Evolutionary conservation across 768 basidiomycete genomes (phyloP).

Genomic region (Kwoniella mangroviensis): DNA sequence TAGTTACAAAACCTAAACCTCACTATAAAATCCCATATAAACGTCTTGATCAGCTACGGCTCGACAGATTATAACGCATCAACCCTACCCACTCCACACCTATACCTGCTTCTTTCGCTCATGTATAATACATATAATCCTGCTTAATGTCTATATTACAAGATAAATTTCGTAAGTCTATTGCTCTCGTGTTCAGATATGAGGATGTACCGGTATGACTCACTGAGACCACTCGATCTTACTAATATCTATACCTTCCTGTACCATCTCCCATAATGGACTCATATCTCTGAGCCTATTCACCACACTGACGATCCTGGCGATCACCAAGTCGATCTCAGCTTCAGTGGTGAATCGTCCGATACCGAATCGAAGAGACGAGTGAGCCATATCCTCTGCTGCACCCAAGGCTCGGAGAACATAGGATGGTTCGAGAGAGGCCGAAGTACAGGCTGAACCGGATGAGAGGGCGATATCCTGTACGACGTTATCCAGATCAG

Average conservation of each 20-base stretch:
- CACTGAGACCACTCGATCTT: slow-evolving; percentile 79
- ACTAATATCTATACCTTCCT: slow-evolving; percentile 95
- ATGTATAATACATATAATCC: neutral
- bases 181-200: too few relatives aligned
- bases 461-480: slow-evolving; percentile 97
- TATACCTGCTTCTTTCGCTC: neutral
- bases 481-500: too few relatives aligned
- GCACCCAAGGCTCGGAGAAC: slow-evolving; percentile 96
- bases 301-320: slow-evolving; percentile 85
- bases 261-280: slow-evolving; percentile 99
- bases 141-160: neutral
- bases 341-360: slow-evolving; percentile 97
- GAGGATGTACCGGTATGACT: slow-evolving; percentile 16
- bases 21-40: too few relatives aligned
- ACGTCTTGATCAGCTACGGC: too few relatives aligned
- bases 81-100: neutral
- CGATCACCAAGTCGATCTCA: slow-evolving; percentile 91
- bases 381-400: slow-evolving; percentile 99
- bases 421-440: slow-evolving; percentile 96
- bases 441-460: slow-evolving; percentile 97
- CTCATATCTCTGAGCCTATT: slow-evolving; percentile 91
- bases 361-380: slow-evolving; percentile 94
- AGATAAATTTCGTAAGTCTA: too few relatives aligned
- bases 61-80: neutral
- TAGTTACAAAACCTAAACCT: neutral